A percentile compares a stretch with the other conserved stretches of the same genome.
phyloP scores from a whole-genome alignment of 345 rosid species.

The Microthlaspi erraticum region DNA sequence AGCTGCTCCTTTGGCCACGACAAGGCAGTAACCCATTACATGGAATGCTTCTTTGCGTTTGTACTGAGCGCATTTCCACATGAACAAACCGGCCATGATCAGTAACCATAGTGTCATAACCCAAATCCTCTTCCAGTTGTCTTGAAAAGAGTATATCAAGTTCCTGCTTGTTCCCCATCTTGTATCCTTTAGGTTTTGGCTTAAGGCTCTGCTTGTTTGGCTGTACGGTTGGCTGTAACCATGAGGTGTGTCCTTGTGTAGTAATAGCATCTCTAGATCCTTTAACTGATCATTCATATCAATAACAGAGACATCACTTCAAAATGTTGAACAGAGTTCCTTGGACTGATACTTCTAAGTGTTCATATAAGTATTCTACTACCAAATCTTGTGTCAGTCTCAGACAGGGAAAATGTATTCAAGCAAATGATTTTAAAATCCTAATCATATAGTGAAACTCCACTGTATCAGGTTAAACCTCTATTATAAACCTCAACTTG shows the following conservation, averaged over 20 bases:
- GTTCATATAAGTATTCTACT: slow-evolving; percentile 2
- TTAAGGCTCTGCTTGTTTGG: slow-evolving; percentile 92
- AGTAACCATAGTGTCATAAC: slow-evolving; percentile 71
- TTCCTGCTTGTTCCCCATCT: slow-evolving; percentile 56
- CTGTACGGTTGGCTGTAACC: slow-evolving; percentile 90
- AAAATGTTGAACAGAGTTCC: slow-evolving; percentile 16
- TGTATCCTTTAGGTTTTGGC: slow-evolving; percentile 80
- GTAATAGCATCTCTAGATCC: slow-evolving; percentile 89
- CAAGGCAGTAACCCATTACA: slow-evolving; percentile 91
- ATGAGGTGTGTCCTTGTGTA: slow-evolving; percentile 81
- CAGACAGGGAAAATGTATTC: not conserved
- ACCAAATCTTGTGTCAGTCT: slow-evolving; percentile 1
- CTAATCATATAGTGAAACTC: not conserved
- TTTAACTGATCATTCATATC: no score
- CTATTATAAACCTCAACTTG: slow-evolving; percentile 10
- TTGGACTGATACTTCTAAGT: not conserved
- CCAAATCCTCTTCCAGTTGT: slow-evolving; percentile 90
- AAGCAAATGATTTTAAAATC: not conserved
- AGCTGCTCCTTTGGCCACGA: slow-evolving; percentile 88
- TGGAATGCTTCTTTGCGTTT: slow-evolving; percentile 63
- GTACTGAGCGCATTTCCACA: slow-evolving; percentile 84
- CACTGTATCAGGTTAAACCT: slow-evolving; percentile 9
- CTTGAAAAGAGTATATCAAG: slow-evolving; percentile 65
- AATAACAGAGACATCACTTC: no score
- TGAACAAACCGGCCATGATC: slow-evolving; percentile 73